Conservation (phyloP, 2,329 filamentous ascomycete species). For the Aspergillus oerlinghausenensis region DNA sequence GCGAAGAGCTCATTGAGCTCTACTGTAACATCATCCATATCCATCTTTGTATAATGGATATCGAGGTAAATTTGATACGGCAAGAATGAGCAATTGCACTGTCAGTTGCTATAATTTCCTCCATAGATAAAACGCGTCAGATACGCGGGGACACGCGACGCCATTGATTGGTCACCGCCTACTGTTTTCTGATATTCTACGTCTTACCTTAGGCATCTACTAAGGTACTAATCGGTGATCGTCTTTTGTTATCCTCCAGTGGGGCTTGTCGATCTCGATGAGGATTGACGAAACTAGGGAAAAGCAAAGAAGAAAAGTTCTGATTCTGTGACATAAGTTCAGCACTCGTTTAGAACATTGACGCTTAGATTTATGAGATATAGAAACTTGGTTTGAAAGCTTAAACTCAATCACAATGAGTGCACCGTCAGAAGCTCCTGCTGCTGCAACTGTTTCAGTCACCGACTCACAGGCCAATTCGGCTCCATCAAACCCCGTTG, state of each 20-base stretch:
- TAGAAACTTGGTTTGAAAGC: not conserved
- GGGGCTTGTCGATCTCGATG: slow-evolving; percentile 14
- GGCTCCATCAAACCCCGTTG: not conserved
- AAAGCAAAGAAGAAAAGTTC: slow-evolving; percentile 2
- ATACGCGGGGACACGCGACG: slow-evolving; percentile 5
- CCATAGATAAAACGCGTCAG: not conserved
- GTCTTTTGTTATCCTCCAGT: slow-evolving; percentile 3
- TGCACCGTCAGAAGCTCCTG: slow-evolving; percentile 9
- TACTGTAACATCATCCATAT: slow-evolving; percentile 48
- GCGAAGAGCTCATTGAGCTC: slow-evolving; percentile 59
- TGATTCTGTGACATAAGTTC: not conserved
- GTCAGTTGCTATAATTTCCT: not conserved
- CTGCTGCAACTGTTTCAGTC: not conserved
- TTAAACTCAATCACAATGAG: slow-evolving; percentile 8
- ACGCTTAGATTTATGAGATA: not conserved
- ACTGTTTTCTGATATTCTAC: not conserved
- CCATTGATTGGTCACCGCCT: slow-evolving; percentile 7
- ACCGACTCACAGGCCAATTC: slow-evolving; percentile 8
- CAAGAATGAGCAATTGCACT: not conserved
- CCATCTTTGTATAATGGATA: not conserved
- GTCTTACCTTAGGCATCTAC: too few species aligned
- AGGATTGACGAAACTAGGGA: not conserved
- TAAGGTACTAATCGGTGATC: not conserved
- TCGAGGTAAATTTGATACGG: not conserved
- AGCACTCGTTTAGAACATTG: not conserved